Percentiles rank a stretch among this genome's conserved stretches.
phyloP scores from a whole-genome alignment of 495 filamentous ascomycete genomes.

The Annulohypoxylon moriforme region DNA sequence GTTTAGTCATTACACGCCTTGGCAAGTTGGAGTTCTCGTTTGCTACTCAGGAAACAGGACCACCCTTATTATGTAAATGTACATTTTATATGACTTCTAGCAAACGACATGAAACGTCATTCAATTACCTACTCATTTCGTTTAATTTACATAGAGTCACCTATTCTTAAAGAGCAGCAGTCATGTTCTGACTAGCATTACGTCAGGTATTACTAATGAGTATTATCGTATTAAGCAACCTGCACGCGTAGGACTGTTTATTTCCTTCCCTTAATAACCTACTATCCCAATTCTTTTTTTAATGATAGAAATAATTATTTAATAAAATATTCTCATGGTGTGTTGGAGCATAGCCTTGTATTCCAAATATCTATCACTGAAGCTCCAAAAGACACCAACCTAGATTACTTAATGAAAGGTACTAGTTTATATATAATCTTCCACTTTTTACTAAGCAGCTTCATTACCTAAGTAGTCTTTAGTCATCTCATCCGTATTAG shows the following conservation, averaged over 20 bases:
- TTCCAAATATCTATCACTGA: too few species aligned
- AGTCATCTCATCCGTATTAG: not conserved
- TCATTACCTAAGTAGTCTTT: not conserved
- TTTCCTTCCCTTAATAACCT: too few species aligned
- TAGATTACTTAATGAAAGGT: too few species aligned
- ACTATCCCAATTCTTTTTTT: too few species aligned
- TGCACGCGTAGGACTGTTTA: not conserved
- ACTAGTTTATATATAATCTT: too few species aligned
- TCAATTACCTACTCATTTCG: too few species aligned
- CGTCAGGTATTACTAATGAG: not conserved
- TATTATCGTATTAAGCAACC: not conserved
- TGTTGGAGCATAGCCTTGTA: too few species aligned
- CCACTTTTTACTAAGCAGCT: not conserved
- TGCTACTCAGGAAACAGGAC: not conserved
- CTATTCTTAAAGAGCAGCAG: not conserved
- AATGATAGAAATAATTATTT: too few species aligned
- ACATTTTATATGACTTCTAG: not conserved
- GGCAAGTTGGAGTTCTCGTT: not conserved
- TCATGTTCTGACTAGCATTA: not conserved
- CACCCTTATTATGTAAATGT: not conserved
- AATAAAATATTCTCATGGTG: too few species aligned
- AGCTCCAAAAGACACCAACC: too few species aligned
- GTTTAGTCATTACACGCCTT: not conserved
- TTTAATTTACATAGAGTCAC: not conserved
- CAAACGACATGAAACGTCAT: too few species aligned